phyloP scores from a whole-genome alignment of 1,139 yeast species.

The Pichia sp. region DNA sequence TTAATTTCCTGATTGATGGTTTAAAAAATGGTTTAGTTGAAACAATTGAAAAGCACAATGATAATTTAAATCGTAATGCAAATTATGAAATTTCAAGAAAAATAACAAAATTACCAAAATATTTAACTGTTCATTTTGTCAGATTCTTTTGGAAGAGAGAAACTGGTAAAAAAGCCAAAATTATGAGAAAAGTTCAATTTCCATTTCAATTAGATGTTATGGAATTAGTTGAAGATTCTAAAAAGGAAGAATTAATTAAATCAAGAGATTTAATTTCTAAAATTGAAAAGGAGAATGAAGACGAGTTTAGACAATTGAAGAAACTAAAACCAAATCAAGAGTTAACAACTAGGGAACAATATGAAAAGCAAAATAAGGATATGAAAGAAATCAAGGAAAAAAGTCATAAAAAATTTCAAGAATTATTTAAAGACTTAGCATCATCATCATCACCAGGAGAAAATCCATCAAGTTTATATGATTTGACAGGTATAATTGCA shows the following conservation, averaged over 20 bases:
- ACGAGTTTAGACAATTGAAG: constrained; percentile 68
- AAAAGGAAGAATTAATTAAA: constrained; percentile 58
- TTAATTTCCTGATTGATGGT: constrained; percentile 88
- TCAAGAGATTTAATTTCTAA: constrained; percentile 74
- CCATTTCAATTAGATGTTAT: constrained; percentile 89
- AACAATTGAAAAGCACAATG: constrained; percentile 69
- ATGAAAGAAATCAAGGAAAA: constrained; percentile 39
- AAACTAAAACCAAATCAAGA: constrained; percentile 42
- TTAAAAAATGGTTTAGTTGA: constrained; percentile 69
- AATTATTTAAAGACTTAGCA: constrained; percentile 37
- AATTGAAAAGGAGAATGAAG: constrained; percentile 70
- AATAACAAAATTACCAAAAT: constrained; percentile 78
- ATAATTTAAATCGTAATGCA: constrained; percentile 62
- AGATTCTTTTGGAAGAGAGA: constrained; percentile 96
- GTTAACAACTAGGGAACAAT: constrained; percentile 32
- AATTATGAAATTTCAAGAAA: constrained; percentile 61
- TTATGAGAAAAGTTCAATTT: constrained; percentile 86
- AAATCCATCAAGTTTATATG: constrained; percentile 84
- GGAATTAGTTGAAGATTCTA: constrained; percentile 73
- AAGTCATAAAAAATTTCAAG: constrained; percentile 40
- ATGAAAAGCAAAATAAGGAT: constrained; percentile 45
- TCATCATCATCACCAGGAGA: constrained; percentile 43
- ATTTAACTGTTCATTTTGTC: constrained; percentile 84
- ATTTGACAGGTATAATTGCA: constrained; percentile 75
- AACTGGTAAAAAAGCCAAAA: constrained; percentile 84